Base-by-base conservation (phyloP, 2,329 filamentous ascomycete genomes). In the Stachybotrys elegans region DNA sequence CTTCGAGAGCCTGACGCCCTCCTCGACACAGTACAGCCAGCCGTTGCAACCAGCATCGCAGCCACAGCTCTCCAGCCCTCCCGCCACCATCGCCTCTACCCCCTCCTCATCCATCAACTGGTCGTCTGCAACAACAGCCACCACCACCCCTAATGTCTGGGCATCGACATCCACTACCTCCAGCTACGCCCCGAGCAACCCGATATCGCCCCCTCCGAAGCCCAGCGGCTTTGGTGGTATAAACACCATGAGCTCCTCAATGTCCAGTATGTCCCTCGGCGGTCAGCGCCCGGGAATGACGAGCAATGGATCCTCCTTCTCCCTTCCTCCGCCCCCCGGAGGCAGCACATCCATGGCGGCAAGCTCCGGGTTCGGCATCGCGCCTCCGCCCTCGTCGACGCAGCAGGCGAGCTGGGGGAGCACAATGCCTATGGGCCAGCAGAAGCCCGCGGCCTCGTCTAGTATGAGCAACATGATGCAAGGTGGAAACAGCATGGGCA, bases 11-110 rank as follows among this genome's bases (percentile, higher is more conserved):
- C 68, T 84, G 48, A 72, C 73, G 2, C 81, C 81, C 0, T 73
- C 76, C 4, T 68, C 74, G 13, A 84, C 81, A 2, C 81, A 85
- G 58, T 84, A 74, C 57, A 83, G 80, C 3, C 72, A 83, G 48
- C 80, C 81, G 0, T 60, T 82, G 22, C 76, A 76, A 43, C 75
- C 76, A 2, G 60, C 60, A 17, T 51, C 58, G 48, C 54, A 53
- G 36, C 54, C 59, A 35, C 47, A 63, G 40, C n/a, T n/a, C n/a
- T n/a, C n/a, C n/a, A n/a, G n/a, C n/a, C 50, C 57, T 36, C 51
- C 41, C 32, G 39, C 48, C 19, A 35, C 47, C 20, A 42, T 51
- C 17, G 50, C 13, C 48, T 35, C 23, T 53, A 48, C 54, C 16
- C 49, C 59, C 2, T 55, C 62, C 6, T 63, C 70, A 1, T 69